These are phyloP conservation scores for Lepiota brunneoincarnata DNA, from an alignment of 768 basidiomycete species.

Conservation along the genomic window DNA sequence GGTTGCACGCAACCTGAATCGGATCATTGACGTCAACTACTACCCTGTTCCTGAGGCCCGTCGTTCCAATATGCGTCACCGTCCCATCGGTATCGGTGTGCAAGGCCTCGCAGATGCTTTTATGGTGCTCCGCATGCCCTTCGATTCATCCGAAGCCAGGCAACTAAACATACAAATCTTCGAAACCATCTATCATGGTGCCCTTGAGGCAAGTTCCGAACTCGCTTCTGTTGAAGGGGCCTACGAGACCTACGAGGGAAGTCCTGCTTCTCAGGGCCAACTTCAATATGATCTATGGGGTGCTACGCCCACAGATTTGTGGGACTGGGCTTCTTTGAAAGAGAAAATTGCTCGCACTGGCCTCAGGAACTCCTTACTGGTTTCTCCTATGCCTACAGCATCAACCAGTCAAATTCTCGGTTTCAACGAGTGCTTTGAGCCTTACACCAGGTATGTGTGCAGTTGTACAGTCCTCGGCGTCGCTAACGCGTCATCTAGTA, in stretches of 20 bases:
- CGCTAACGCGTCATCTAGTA: slow-evolving; percentile 46
- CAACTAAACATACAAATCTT: slow-evolving; percentile 94
- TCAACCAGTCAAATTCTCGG: slow-evolving; percentile 98
- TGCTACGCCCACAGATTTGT: slow-evolving; percentile 81
- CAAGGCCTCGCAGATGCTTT: slow-evolving; percentile 98
- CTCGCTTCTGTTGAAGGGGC: slow-evolving; percentile 75
- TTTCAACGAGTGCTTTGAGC: slow-evolving; percentile 98
- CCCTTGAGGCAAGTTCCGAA: slow-evolving; percentile 88
- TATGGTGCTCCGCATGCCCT: slow-evolving; percentile 95
- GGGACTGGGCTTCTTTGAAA: slow-evolving; percentile 93
- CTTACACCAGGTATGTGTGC: slow-evolving; percentile 81
- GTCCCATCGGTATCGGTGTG: slow-evolving; percentile 96
- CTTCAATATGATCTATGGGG: slow-evolving; percentile 97
- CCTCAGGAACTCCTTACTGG: slow-evolving; percentile 84
- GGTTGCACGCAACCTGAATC: slow-evolving; percentile 90
- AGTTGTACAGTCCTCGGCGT: slow-evolving; percentile 3
- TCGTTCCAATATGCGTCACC: slow-evolving; percentile 93
- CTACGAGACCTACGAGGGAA: slow-evolving; percentile 89
- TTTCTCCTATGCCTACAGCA: slow-evolving; percentile 99
- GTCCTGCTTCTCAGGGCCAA: slow-evolving; percentile 83
- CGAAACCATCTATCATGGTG: slow-evolving; percentile 98
- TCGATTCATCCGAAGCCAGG: slow-evolving; percentile 86
- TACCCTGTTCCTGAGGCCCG: slow-evolving; percentile 92
- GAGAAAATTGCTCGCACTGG: slow-evolving; percentile 80
- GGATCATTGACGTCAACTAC: slow-evolving; percentile 92